These are phyloP conservation scores for Fraxinus sp. DNA, from an alignment of 305 asterid species.

Conservation along the genomic window DNA sequence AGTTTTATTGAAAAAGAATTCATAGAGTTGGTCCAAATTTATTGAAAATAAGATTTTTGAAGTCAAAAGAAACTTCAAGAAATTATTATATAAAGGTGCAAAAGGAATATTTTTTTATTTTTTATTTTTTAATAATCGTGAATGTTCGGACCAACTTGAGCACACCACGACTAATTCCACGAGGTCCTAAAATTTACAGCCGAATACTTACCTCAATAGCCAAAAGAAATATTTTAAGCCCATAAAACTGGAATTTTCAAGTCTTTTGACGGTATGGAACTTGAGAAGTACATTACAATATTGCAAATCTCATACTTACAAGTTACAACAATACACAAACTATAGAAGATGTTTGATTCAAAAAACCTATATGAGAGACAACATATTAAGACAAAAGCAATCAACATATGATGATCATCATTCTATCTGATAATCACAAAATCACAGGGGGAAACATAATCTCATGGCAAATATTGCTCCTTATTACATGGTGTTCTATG, in stretches of 20 bases:
- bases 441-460: neutral
- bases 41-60: neutral
- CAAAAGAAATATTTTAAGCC: neutral
- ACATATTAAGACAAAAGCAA: constrained; percentile 14
- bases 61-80: neutral
- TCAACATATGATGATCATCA: constrained; percentile 15
- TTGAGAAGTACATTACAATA: neutral
- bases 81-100: neutral
- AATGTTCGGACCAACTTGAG: too few species aligned
- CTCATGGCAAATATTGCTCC: constrained; percentile 24
- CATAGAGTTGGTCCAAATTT: neutral
- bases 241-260: neutral
- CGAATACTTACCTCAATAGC: too few species aligned
- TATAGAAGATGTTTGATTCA: constrained; percentile 17
- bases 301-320: constrained; percentile 26
- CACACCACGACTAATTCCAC: too few species aligned
- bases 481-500: constrained; percentile 22
- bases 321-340: constrained; percentile 4
- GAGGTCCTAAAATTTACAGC: too few species aligned
- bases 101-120: neutral
- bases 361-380: constrained; percentile 28
- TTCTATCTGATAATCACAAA: constrained; percentile 28
- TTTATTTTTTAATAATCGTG: too few species aligned
- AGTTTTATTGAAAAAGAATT: neutral
- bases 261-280: neutral